Base-by-base conservation (phyloP, 805 yeast genomes). In the Candida railenensis region DNA sequence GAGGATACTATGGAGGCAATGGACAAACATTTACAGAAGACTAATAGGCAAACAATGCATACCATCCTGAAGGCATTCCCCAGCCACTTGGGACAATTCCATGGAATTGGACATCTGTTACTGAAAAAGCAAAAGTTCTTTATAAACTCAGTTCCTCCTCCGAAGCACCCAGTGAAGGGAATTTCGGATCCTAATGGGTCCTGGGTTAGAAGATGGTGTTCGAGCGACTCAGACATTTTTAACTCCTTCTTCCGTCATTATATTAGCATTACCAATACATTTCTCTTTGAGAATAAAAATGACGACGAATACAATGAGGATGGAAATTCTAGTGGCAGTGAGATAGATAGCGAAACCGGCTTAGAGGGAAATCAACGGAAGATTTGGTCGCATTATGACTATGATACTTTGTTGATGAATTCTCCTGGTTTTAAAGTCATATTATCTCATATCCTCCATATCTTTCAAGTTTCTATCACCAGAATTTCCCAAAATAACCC, bases 131-230 rank as follows among this genome's bases (percentile, higher is more conserved):
- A 69, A 48, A 56, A 62, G 33, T 48, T 40, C 8, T 58, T 55
- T 37, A 48, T 70, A 34, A 72, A 71, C 51, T 62, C 73, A 43
- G 55, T 71, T 32, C 60, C 65, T 2, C 71, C 76, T 4, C 77
- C 77, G 0, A 55, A 56, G 37, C 73, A 67, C 43, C 76, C 76
- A 3, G 77, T 72, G 2, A 49, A 53, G 28, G 82, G 84, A 5
- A 78, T 81, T 40, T 57, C 69, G 12, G 83, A 83, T 49, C 81
- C 87, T 7, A 75, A 67, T 48, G 87, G 85, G 4, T 56, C 71
- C 21, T 83, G 89, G 89, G 83, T 81, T 8, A 66, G 74, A 47
- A 67, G 82, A 52, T 83, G 88, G 88, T 70, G 76, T 45, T 66
- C 73, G 43, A 65, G 76, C 47, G 85, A 81, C 50, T 69, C 80